A percentile compares a stretch with the other conserved stretches of the same genome.
These are phyloP conservation scores for Naumovozyma castellii DNA, from an alignment of 805 yeast genomes.

Conservation along the genomic window DNA sequence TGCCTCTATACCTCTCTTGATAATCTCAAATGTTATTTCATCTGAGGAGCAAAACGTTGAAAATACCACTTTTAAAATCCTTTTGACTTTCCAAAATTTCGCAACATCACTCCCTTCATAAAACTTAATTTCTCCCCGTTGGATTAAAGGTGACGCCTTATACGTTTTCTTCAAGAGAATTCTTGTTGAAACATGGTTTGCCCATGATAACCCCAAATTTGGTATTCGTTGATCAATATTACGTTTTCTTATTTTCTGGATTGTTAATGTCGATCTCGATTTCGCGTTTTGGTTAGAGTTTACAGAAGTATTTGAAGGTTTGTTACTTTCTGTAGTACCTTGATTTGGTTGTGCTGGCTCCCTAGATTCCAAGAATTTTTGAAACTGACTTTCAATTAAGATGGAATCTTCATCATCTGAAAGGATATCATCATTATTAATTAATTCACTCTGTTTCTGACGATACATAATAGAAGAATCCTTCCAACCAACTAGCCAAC, in stretches of 20 bases:
- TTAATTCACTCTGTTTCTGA: slow-evolving; percentile 16
- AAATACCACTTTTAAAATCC: slow-evolving; percentile 35
- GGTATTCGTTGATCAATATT: slow-evolving; percentile 35
- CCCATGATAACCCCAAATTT: slow-evolving; percentile 48
- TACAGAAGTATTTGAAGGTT: slow-evolving; percentile 1
- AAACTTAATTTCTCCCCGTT: slow-evolving; percentile 24
- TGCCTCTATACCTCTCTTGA: slow-evolving; percentile 20
- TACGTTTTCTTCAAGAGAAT: slow-evolving; percentile 37
- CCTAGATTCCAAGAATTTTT: slow-evolving; percentile 4
- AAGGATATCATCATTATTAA: slow-evolving; percentile 12
- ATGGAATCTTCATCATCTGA: slow-evolving; percentile 26
- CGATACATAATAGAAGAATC: slow-evolving; percentile 30
- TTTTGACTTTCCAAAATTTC: slow-evolving; percentile 26
- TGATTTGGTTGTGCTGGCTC: not conserved
- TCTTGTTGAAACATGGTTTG: slow-evolving; percentile 41
- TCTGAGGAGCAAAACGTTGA: slow-evolving; percentile 28
- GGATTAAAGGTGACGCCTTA: slow-evolving; percentile 30
- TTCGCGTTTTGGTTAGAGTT: not conserved
- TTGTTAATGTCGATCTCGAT: not conserved
- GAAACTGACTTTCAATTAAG: slow-evolving; percentile 16
- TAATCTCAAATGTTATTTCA: slow-evolving; percentile 19
- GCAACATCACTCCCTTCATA: slow-evolving; percentile 28
- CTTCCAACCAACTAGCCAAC: slow-evolving; percentile 73
- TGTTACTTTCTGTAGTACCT: not conserved
- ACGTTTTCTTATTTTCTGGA: slow-evolving; percentile 19